phyloP scores from a whole-genome alignment of 257 asterid species.

The Solanum lignicaule region DNA sequence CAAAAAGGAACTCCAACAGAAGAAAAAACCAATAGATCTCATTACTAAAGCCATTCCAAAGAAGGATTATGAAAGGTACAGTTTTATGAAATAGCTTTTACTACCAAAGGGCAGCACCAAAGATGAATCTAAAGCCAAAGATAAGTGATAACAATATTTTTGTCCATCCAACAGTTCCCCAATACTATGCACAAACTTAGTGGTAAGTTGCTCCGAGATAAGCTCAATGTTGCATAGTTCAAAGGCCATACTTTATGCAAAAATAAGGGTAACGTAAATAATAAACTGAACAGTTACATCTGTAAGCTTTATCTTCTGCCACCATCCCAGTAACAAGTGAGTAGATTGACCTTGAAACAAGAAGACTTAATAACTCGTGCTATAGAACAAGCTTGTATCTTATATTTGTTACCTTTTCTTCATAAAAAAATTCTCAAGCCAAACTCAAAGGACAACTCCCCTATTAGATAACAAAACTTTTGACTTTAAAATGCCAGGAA shows the following conservation, averaged over 20 bases:
- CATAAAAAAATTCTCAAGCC: neutral
- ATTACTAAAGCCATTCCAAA: neutral
- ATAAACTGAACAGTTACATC: neutral
- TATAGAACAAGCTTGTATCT: neutral
- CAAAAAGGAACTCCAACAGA: neutral
- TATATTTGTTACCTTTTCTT: neutral
- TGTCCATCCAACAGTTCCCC: neutral
- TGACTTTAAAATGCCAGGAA: neutral
- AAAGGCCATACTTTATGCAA: neutral
- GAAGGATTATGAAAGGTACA: neutral
- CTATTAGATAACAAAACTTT: neutral
- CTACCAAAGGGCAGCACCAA: neutral
- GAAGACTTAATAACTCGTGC: neutral
- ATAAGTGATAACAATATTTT: neutral
- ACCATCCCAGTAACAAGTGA: neutral
- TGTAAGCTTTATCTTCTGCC: neutral
- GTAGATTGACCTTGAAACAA: neutral
- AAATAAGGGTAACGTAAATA: neutral
- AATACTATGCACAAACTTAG: neutral
- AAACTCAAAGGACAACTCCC: neutral
- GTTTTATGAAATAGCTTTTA: neutral
- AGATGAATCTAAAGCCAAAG: neutral
- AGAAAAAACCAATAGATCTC: neutral
- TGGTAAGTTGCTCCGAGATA: neutral
- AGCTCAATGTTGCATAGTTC: neutral